Conservation (phyloP, 2,329 filamentous ascomycete genomes). For the Balansia obtecta region DNA sequence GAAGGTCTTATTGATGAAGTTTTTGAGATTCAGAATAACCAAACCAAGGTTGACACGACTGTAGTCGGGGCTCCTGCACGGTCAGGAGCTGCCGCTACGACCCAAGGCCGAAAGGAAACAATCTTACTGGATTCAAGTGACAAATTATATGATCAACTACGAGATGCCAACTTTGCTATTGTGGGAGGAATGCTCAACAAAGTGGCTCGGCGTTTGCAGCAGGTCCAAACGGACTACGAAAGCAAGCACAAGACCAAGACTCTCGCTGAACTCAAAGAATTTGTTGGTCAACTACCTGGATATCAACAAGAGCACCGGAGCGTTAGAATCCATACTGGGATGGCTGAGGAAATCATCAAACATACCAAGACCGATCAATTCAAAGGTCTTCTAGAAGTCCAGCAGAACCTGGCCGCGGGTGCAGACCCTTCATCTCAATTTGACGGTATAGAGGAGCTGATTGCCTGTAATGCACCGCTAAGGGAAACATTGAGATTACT, state of each 20-base stretch:
- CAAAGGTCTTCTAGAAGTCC: constrained; percentile 77
- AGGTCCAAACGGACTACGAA: constrained; percentile 77
- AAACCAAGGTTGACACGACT: constrained; percentile 83
- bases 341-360: constrained; percentile 93
- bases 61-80: constrained; percentile 67
- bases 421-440: constrained; percentile 82
- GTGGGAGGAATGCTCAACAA: constrained; percentile 84
- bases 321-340: constrained; percentile 78
- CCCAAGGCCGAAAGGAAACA: constrained; percentile 65
- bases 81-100: constrained; percentile 40
- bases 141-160: constrained; percentile 73
- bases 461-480: constrained; percentile 72
- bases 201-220: constrained; percentile 72
- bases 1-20: constrained; percentile 92
- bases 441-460: constrained; percentile 87
- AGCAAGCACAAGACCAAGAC: constrained; percentile 80
- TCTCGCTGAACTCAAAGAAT: constrained; percentile 82
- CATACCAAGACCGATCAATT: constrained; percentile 84
- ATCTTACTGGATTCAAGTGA: constrained; percentile 83
- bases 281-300: constrained; percentile 83
- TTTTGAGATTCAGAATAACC: constrained; percentile 83
- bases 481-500: constrained; percentile 72
- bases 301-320: constrained; percentile 92
- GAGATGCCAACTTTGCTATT: constrained; percentile 90
- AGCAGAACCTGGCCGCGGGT: constrained; percentile 88